phyloP scores from a whole-genome alignment of 495 filamentous ascomycete genomes.

The Podospora bellae-mahoneyi region DNA sequence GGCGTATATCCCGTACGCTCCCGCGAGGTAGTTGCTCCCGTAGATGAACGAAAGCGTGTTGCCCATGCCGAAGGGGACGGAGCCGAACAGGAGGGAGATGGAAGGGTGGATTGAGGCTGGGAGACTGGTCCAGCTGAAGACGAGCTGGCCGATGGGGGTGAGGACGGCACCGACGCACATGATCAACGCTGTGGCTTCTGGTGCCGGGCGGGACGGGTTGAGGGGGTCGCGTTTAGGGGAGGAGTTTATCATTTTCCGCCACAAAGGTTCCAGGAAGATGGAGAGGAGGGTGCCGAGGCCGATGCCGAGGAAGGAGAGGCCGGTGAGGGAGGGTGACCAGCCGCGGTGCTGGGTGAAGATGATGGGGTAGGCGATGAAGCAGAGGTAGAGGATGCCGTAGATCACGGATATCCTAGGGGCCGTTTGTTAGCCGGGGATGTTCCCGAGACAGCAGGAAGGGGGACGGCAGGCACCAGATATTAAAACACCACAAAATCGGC shows the following conservation, averaged over 20 bases:
- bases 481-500: conserved; percentile 83
- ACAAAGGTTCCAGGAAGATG: conserved; percentile 65
- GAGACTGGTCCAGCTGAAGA: conserved; percentile 78
- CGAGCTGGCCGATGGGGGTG: conserved; percentile 68
- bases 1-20: conserved; percentile 72
- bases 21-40: conserved; percentile 70
- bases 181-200: conserved; percentile 71
- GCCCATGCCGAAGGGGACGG: conserved; percentile 70
- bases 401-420: conserved; percentile 47
- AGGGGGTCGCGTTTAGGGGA: conserved; percentile 61
- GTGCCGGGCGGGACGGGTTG: conserved; percentile 50
- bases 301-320: conserved; percentile 79
- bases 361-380: conserved; percentile 81
- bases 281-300: conserved; percentile 68
- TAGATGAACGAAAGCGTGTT: conserved; percentile 80
- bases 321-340: conserved; percentile 69
- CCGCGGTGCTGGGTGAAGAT: conserved; percentile 69
- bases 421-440: not conserved
- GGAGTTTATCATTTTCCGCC: conserved; percentile 67
- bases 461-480: conserved; percentile 49
- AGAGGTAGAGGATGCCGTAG: conserved; percentile 75
- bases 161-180: conserved; percentile 67
- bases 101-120: conserved; percentile 72
- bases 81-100: conserved; percentile 66
- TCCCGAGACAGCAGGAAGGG: not conserved